Percentiles rank a stretch among this genome's conserved stretches.
Evolutionary conservation across 2,329 filamentous ascomycete genomes (phyloP).

Genomic region (Aspergillus floridensis): DNA sequence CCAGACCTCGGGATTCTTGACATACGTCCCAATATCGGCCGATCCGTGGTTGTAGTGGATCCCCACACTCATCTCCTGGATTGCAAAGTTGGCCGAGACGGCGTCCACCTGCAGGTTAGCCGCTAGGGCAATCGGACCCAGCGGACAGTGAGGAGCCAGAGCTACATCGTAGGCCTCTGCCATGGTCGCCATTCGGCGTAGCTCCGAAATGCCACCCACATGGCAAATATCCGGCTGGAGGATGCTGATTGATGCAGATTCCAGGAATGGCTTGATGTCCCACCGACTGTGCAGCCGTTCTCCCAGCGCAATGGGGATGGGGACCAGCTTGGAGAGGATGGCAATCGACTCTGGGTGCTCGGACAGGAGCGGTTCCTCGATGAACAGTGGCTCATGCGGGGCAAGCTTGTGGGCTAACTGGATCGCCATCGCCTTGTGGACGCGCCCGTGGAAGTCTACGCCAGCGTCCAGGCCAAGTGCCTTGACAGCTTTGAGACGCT

Average conservation of each 20-base stretch:
- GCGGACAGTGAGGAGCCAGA: constrained; percentile 69
- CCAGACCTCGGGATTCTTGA: constrained; percentile 4
- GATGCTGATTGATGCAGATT: constrained; percentile 66
- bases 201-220: constrained; percentile 69
- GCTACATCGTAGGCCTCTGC: constrained; percentile 72
- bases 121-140: constrained; percentile 71
- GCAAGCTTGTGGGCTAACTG: constrained; percentile 67
- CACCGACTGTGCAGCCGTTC: constrained; percentile 70
- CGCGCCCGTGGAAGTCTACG: constrained; percentile 75
- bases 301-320: constrained; percentile 68
- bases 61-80: constrained; percentile 75
- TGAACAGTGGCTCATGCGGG: constrained; percentile 67
- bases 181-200: constrained; percentile 66
- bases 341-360: constrained; percentile 68
- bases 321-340: constrained; percentile 47
- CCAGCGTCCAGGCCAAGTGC: constrained; percentile 68
- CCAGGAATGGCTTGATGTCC: constrained; percentile 71
- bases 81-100: constrained; percentile 64
- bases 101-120: constrained; percentile 67
- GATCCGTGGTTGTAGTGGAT: constrained; percentile 64
- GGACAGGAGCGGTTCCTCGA: constrained; percentile 70
- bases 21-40: constrained; percentile 6
- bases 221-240: constrained; percentile 72
- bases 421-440: constrained; percentile 77
- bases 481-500: constrained; percentile 67